phyloP scores from a whole-genome alignment of 768 basidiomycete genomes.

The Podaxis carcinomalis region DNA sequence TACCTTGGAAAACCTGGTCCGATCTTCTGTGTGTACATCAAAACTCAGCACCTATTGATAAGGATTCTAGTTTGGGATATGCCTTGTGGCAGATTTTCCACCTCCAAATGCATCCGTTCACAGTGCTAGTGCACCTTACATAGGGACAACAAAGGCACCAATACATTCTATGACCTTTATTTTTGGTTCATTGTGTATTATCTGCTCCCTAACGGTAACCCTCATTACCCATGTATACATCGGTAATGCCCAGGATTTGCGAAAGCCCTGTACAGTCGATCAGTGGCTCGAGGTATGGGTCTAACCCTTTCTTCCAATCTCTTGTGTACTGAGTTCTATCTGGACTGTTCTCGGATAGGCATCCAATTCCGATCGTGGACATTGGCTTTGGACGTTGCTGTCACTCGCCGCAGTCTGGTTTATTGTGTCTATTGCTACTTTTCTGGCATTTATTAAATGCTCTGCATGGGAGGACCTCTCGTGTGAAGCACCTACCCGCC shows the following conservation, averaged over 20 bases:
- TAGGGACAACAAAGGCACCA: neutral
- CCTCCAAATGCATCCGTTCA: neutral
- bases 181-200: neutral
- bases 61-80: too few relatives aligned
- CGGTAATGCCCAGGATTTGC: neutral
- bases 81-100: neutral
- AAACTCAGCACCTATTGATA: too few relatives aligned
- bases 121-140: neutral
- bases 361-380: neutral
- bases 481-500: neutral
- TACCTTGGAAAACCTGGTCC: too few relatives aligned
- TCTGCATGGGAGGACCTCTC: neutral
- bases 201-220: neutral
- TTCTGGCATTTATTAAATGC: neutral
- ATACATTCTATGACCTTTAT: neutral
- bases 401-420: neutral
- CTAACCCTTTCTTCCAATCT: neutral
- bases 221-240: neutral
- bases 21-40: too few relatives aligned
- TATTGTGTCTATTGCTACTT: neutral
- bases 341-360: neutral
- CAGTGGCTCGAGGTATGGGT: neutral
- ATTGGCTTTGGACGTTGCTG: neutral
- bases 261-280: neutral
- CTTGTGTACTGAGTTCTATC: neutral